Evolutionary conservation across 2,329 filamentous ascomycete genomes (phyloP), one percentile per base, ranked within the genome.

Genomic region (Aspergillus tamarii): DNA sequence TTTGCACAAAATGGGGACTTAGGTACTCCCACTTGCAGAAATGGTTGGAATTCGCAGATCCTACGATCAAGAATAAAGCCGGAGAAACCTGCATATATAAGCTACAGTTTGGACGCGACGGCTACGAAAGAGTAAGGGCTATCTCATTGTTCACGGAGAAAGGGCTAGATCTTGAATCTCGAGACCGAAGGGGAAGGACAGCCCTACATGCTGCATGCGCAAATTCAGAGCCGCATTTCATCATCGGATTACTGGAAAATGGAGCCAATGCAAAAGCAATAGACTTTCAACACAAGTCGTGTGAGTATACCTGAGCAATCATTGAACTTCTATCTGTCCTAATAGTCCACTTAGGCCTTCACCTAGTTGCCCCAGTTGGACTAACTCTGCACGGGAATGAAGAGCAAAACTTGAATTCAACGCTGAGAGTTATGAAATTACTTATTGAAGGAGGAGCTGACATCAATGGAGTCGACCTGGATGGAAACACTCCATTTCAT

Each of bases 101-200:
- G 16, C 39, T 41, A 41, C 16, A 16, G 8, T 41, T 41, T 41
- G 39, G 39, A n/a, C 9, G 7, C 19, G 39, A 41, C 16, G 39
- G 39, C 16, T 5, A 41, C 16, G 39, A 41, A 19, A 41, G 8
- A 32, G 21, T 11, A 26, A 7, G 14, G 14, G 11, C 34, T 28
- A 50, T 53, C 28, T 21, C 36, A 11, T 14, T 34, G 3, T 32
- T 65, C 8, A 19, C 63, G 16, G 54, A 59, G 3, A 50, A 50
- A 5, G 59, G 62, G 6, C 7, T 61, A 19, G 36, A 53, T 30
- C 53, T 64, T 21, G 62, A 64, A 39, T 57, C 59, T 32, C 62
- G 57, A 32, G 62, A 64, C 36, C 9, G 41, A 4, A 26, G 34
- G 23, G 62, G 62, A 14, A 14, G 57, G 26, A 64, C 62, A 34